phyloP scores from a whole-genome alignment of 2,329 filamentous ascomycete genomes.

The Colletotrichum echinochloae region DNA sequence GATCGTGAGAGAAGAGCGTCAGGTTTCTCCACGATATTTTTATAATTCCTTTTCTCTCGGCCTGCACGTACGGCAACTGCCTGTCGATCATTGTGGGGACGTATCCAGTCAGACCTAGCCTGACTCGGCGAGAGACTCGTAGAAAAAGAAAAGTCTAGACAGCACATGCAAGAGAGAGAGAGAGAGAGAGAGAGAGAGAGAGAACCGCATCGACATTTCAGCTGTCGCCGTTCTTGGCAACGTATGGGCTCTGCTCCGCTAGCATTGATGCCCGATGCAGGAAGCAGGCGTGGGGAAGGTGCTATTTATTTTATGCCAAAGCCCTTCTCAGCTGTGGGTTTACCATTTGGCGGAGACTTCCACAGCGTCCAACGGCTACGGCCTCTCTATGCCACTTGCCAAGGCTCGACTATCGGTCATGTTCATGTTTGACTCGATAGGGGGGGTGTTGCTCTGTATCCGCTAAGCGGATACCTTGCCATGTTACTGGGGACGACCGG shows the following conservation, averaged over 20 bases:
- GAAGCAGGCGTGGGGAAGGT: neutral
- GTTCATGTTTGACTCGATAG: neutral
- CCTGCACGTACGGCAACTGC: neutral
- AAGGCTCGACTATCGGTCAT: neutral
- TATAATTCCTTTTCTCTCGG: neutral
- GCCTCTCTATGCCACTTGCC: too few relatives aligned
- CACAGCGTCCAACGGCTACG: neutral
- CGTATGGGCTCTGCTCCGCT: neutral
- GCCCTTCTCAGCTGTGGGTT: neutral
- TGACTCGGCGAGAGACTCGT: neutral
- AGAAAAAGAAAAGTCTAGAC: neutral
- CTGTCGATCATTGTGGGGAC: constrained; percentile 33
- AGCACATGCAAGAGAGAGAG: neutral
- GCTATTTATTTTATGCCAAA: too few relatives aligned
- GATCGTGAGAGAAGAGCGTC: neutral
- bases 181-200: neutral
- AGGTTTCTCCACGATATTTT: neutral
- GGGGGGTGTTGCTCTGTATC: neutral
- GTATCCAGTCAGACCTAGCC: neutral
- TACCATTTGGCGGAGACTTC: neutral
- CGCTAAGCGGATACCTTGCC: neutral
- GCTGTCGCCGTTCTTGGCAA: neutral
- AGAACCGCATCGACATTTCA: neutral
- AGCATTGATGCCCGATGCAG: neutral
- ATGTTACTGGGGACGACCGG: neutral